Percentiles rank a stretch among this genome's conserved stretches.
These are phyloP conservation scores for Aspergillus sp. DNA, from an alignment of 2,329 filamentous ascomycete species.

Conservation along the genomic window DNA sequence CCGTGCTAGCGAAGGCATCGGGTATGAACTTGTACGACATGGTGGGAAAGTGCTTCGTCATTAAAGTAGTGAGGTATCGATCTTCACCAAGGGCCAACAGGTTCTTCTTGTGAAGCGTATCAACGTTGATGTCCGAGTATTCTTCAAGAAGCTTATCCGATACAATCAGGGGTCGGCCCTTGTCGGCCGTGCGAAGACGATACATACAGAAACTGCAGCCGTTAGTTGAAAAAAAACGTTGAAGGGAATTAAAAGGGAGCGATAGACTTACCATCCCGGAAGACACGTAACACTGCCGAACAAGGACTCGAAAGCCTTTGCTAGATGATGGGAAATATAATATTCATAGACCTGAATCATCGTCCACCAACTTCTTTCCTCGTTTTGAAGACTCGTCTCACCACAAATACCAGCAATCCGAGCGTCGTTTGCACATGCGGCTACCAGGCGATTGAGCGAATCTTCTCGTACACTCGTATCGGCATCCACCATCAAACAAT, in stretches of 20 bases:
- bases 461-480: conserved; percentile 94
- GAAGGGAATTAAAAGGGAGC: neutral
- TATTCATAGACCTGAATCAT: conserved; percentile 99
- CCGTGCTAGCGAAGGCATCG: conserved; percentile 89
- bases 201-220: conserved; percentile 92
- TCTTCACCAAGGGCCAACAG: conserved; percentile 90
- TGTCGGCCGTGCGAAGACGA: conserved; percentile 87
- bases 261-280: conserved; percentile 82
- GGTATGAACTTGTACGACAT: conserved; percentile 97
- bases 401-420: conserved; percentile 98
- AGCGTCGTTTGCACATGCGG: conserved; percentile 86
- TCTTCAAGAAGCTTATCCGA: conserved; percentile 83
- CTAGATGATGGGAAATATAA: conserved; percentile 95
- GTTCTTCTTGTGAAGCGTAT: conserved; percentile 95
- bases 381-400: conserved; percentile 93
- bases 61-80: conserved; percentile 93
- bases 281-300: conserved; percentile 98
- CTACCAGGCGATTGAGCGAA: conserved; percentile 86
- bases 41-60: conserved; percentile 94
- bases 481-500: conserved; percentile 94
- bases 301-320: conserved; percentile 96
- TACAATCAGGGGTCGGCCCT: conserved; percentile 91
- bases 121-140: conserved; percentile 84
- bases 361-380: conserved; percentile 94
- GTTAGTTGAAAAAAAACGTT: neutral